Base-by-base conservation (phyloP, 2,329 filamentous ascomycete genomes). In the Exophiala phaeomuriformis region DNA sequence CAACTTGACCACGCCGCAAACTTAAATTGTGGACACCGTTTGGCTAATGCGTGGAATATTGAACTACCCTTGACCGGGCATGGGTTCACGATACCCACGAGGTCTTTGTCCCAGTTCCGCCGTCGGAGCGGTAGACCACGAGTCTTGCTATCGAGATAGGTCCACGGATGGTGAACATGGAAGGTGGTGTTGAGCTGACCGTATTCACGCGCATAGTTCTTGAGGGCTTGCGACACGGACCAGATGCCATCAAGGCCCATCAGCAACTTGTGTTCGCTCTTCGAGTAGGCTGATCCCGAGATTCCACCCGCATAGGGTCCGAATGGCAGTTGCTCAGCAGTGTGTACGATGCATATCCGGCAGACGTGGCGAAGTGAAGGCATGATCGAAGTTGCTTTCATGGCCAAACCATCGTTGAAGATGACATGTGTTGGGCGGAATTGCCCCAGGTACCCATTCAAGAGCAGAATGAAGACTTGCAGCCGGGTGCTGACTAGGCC, bases 11-110 rank as follows among this genome's bases (percentile, higher is more conserved):
- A 60, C 3, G 50, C 48, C 27, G 53, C 46, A 39, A 60, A 61
- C 12, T 56, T 49, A 44, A 58, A 52, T 8, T 58, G 45, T 3
- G 59, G 57, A 30, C 57, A 52, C 30, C 49, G 19, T 46, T 51
- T 52, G 9, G 59, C 59, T 37, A 61, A 51, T 3, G 47, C 42
- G 4, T 53, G 37, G 32, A 61, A 50, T 33, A 61, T 60, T 3
- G 31, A 27, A 7, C 39, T 48, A 5, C 59, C 59, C 42, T 61
- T 61, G 33, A 61, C 55, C 2, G 39, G 12, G 31, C 55, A 55
- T 12, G 59, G 59, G 48, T 61, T 61, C 27, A 60, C 52, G 49
- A 61, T 56, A 4, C 47, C 59, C 32, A 60, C 51, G 42, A 44
- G 47, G 10, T 48, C 33, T 42, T 56, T 53, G 35, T 56, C 41